Conservation (phyloP, 2,329 filamentous ascomycete species). For the Clarireedia sp. region DNA sequence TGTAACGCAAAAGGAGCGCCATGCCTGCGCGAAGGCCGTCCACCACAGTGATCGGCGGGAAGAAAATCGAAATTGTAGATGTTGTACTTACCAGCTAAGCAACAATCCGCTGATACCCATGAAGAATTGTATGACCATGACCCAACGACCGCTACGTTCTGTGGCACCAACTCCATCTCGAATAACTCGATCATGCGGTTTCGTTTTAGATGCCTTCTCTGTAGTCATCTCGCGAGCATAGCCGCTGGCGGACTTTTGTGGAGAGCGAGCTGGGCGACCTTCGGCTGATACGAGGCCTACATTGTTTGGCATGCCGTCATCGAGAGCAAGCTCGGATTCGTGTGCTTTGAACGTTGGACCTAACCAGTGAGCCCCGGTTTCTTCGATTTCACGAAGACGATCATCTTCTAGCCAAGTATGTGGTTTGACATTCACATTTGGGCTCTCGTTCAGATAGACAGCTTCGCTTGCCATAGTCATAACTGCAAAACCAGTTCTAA, state of each 20-base stretch:
- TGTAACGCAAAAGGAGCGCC: background rate
- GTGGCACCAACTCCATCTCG: conserved; percentile 68
- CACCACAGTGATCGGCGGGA: too few species aligned
- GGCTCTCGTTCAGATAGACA: conserved; percentile 89
- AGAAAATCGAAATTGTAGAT: too few species aligned
- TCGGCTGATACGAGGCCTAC: conserved; percentile 25
- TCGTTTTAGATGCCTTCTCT: conserved; percentile 40
- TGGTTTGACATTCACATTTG: conserved; percentile 60
- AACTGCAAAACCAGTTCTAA: conserved; percentile 79
- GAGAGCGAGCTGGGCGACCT: conserved; percentile 27
- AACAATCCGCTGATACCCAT: conserved; percentile 64
- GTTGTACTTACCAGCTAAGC: conserved; percentile 32
- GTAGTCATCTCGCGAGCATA: conserved; percentile 65
- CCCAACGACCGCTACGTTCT: conserved; percentile 71
- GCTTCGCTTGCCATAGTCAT: conserved; percentile 92
- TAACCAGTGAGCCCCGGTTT: conserved; percentile 30
- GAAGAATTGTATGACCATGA: conserved; percentile 68
- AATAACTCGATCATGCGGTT: conserved; percentile 36
- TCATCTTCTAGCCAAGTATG: conserved; percentile 93
- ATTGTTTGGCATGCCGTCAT: conserved; percentile 15
- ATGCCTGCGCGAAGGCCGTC: too few species aligned
- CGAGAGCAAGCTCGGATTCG: conserved; percentile 20
- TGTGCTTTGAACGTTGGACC: conserved; percentile 26
- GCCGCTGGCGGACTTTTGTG: conserved; percentile 43
- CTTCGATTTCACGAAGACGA: conserved; percentile 67